Conservation (phyloP, 2,329 filamentous ascomycete genomes). For the Scolecobasidium constrictum region DNA sequence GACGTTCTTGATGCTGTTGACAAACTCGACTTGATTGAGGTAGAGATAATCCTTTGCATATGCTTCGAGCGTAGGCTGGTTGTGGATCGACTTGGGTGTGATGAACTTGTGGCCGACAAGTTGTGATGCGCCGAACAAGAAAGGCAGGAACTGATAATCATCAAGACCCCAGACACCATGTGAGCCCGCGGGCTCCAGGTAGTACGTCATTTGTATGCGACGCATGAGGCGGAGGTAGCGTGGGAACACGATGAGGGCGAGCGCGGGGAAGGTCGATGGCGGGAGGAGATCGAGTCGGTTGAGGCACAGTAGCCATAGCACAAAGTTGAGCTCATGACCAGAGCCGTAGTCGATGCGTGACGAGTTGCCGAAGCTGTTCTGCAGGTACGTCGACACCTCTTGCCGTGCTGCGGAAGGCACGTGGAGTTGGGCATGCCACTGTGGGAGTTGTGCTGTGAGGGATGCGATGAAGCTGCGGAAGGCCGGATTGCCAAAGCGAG, state of each 20-base stretch:
- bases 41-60: slow-evolving; percentile 78
- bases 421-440: slow-evolving; percentile 56
- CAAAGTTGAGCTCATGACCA: slow-evolving; percentile 93
- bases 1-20: slow-evolving; percentile 93
- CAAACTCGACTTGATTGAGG: slow-evolving; percentile 83
- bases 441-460: slow-evolving; percentile 32
- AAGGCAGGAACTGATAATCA: slow-evolving; percentile 43
- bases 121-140: slow-evolving; percentile 39
- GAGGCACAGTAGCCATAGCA: slow-evolving; percentile 92
- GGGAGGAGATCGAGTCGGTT: slow-evolving; percentile 63
- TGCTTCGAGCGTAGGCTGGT: slow-evolving; percentile 77
- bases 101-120: slow-evolving; percentile 55
- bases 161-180: slow-evolving; percentile 43
- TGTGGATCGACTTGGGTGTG: slow-evolving; percentile 59
- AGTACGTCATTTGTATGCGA: slow-evolving; percentile 79
- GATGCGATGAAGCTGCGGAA: slow-evolving; percentile 75
- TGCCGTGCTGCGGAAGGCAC: slow-evolving; percentile 44
- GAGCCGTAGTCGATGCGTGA: slow-evolving; percentile 91
- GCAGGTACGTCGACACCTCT: slow-evolving; percentile 71
- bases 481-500: slow-evolving; percentile 86
- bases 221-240: slow-evolving; percentile 84
- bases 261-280: slow-evolving; percentile 54
- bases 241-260: slow-evolving; percentile 70
- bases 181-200: slow-evolving; percentile 66
- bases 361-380: slow-evolving; percentile 75